Percentiles rank a stretch among this genome's conserved stretches.
Evolutionary conservation across 352 stramenopile genomes (phyloP).

Genomic region (Pythium dissotocum): DNA sequence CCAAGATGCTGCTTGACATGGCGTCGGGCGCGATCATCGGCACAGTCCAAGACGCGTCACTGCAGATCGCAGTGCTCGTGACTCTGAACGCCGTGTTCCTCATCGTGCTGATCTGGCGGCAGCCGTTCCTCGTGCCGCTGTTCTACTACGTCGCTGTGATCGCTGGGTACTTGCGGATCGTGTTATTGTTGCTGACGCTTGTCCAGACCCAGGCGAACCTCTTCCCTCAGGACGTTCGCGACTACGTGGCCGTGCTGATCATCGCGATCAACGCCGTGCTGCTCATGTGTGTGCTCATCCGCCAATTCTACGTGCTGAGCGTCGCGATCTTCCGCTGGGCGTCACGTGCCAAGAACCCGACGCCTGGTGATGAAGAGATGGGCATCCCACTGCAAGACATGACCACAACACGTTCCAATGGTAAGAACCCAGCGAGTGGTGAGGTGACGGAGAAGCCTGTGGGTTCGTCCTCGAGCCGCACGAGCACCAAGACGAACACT

Average conservation of each 20-base stretch:
- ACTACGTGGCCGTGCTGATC: slow-evolving; percentile 43
- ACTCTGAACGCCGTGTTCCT: slow-evolving; percentile 43
- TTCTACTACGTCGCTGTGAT: slow-evolving; percentile 43
- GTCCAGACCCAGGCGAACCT: slow-evolving; percentile 36
- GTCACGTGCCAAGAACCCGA: slow-evolving; percentile 12
- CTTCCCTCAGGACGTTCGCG: slow-evolving; percentile 42
- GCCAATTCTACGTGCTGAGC: slow-evolving; percentile 38
- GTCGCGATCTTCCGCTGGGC: slow-evolving; percentile 26
- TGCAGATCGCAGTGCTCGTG: slow-evolving; percentile 46
- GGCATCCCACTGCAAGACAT: slow-evolving; percentile 24
- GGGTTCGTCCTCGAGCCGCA: not conserved
- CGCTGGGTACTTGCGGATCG: slow-evolving; percentile 43
- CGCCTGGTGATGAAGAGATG: slow-evolving; percentile 19
- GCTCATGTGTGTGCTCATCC: slow-evolving; percentile 41
- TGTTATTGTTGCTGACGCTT: slow-evolving; percentile 45
- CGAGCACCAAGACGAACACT: slow-evolving; percentile 3
- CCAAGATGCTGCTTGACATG: slow-evolving; percentile 47
- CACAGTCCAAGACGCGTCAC: slow-evolving; percentile 33
- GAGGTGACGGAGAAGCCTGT: not conserved
- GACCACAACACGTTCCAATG: not conserved
- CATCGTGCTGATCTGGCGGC: slow-evolving; percentile 34
- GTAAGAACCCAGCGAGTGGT: not conserved
- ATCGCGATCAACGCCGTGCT: slow-evolving; percentile 46
- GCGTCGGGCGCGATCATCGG: slow-evolving; percentile 42
- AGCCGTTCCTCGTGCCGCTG: slow-evolving; percentile 43